Conservation (phyloP, 1,139 yeast genomes). For the Pichia sp. region DNA sequence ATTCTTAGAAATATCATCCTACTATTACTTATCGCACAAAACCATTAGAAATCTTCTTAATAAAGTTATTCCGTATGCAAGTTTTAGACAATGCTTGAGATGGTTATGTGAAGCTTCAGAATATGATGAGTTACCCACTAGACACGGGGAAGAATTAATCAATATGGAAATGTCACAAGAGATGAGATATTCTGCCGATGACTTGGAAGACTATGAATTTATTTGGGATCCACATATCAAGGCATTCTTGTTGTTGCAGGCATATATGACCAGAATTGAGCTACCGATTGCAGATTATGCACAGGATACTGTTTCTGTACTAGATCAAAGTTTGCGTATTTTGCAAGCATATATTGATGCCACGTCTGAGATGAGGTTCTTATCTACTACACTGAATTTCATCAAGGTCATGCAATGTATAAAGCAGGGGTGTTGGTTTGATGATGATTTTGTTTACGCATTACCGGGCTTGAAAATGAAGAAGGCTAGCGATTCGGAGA, state of each 20-base stretch:
- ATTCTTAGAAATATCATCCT: constrained; percentile 79
- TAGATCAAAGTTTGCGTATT: constrained; percentile 92
- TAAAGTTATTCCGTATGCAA: constrained; percentile 48
- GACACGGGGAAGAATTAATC: constrained; percentile 93
- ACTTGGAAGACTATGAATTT: constrained; percentile 53
- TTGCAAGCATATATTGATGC: constrained; percentile 90
- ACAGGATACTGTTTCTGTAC: constrained; percentile 91
- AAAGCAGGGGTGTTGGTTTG: constrained; percentile 86
- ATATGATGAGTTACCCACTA: constrained; percentile 86
- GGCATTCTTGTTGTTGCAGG: constrained; percentile 79
- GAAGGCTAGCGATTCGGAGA: constrained; percentile 17
- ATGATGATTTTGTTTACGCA: constrained; percentile 62
- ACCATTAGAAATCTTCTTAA: constrained; percentile 69
- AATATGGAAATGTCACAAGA: constrained; percentile 85
- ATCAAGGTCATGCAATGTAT: constrained; percentile 77
- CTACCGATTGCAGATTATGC: constrained; percentile 93
- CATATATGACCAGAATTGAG: constrained; percentile 76
- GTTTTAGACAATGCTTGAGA: constrained; percentile 66
- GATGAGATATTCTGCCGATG: constrained; percentile 71
- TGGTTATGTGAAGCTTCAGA: constrained; percentile 79
- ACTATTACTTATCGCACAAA: constrained; percentile 88
- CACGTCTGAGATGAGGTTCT: constrained; percentile 77
- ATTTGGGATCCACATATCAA: constrained; percentile 97
- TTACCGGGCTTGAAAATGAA: constrained; percentile 63
- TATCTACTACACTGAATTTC: constrained; percentile 54